Conservation (phyloP, 495 filamentous ascomycete species). For the Daldinia childiae region DNA sequence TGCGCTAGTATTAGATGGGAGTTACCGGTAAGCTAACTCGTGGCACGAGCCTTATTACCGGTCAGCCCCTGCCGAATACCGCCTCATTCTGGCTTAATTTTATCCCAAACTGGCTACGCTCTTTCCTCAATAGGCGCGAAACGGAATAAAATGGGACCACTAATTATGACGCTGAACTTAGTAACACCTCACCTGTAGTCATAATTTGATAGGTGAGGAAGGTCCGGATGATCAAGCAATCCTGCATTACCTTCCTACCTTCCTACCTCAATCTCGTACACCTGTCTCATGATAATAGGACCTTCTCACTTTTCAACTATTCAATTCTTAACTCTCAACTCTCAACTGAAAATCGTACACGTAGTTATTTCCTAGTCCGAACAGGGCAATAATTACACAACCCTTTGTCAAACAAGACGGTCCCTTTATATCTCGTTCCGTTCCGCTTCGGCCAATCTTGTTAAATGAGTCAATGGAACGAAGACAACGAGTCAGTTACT, state of each 20-base stretch:
- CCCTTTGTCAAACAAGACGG: not conserved
- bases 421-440: not conserved
- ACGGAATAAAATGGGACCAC: constrained; percentile 25
- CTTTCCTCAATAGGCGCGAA: constrained; percentile 22
- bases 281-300: constrained; percentile 38
- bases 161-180: constrained; percentile 43
- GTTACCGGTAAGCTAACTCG: constrained; percentile 1
- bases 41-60: constrained; percentile 8
- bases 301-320: constrained; percentile 16
- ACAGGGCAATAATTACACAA: not conserved
- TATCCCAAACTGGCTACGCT: constrained; percentile 21
- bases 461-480: constrained; percentile 31
- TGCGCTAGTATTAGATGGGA: not conserved
- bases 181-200: constrained; percentile 23
- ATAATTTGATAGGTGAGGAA: constrained; percentile 36
- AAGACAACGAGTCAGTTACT: constrained; percentile 25
- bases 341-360: constrained; percentile 1
- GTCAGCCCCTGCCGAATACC: constrained; percentile 27
- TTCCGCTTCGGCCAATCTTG: not conserved
- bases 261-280: constrained; percentile 18
- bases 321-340: constrained; percentile 2
- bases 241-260: constrained; percentile 12
- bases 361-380: not conserved
- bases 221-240: constrained; percentile 36
- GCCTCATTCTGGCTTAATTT: constrained; percentile 7